phyloP scores from a whole-genome alignment of 768 basidiomycete species.

The Chalciporus sphaerocephalus region DNA sequence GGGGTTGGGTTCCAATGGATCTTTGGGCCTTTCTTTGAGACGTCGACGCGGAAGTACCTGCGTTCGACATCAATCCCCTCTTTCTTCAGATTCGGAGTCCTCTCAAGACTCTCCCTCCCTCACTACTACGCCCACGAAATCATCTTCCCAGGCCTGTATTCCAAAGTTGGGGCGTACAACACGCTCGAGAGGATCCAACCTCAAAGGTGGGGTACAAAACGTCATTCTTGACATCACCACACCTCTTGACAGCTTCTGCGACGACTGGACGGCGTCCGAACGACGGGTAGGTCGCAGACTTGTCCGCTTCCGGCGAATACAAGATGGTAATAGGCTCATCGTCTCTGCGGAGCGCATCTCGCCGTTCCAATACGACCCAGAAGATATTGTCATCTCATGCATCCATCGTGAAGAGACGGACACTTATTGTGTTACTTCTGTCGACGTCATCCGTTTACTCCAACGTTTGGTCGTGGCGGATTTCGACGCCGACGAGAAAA shows the following conservation, averaged over 20 bases:
- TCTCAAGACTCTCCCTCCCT: constrained; percentile 25
- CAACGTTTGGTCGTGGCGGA: constrained; percentile 68
- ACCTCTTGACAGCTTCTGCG: constrained; percentile 51
- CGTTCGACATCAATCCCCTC: constrained; percentile 38
- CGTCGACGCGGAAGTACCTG: constrained; percentile 40
- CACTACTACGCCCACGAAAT: not conserved
- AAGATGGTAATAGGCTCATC: constrained; percentile 71
- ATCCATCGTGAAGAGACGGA: constrained; percentile 80
- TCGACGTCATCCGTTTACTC: constrained; percentile 91
- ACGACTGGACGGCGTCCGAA: constrained; percentile 64
- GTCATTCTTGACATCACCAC: constrained; percentile 60
- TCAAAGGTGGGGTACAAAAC: constrained; percentile 45
- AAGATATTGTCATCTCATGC: constrained; percentile 87
- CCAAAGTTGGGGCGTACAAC: constrained; percentile 22
- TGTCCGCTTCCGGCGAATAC: constrained; percentile 78
- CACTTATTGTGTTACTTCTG: constrained; percentile 86
- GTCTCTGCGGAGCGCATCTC: constrained; percentile 73
- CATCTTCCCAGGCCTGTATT: constrained; percentile 1
- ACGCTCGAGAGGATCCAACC: constrained; percentile 24
- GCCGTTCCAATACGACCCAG: constrained; percentile 67
- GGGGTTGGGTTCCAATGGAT: constrained; percentile 17
- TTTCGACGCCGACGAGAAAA: constrained; percentile 95
- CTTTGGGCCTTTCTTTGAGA: constrained; percentile 28
- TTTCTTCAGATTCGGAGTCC: constrained; percentile 36
- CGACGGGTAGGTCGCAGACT: constrained; percentile 68